These are phyloP conservation scores for Xylariaceae sp. DNA, from an alignment of 2,329 filamentous ascomycete species.

Conservation along the genomic window DNA sequence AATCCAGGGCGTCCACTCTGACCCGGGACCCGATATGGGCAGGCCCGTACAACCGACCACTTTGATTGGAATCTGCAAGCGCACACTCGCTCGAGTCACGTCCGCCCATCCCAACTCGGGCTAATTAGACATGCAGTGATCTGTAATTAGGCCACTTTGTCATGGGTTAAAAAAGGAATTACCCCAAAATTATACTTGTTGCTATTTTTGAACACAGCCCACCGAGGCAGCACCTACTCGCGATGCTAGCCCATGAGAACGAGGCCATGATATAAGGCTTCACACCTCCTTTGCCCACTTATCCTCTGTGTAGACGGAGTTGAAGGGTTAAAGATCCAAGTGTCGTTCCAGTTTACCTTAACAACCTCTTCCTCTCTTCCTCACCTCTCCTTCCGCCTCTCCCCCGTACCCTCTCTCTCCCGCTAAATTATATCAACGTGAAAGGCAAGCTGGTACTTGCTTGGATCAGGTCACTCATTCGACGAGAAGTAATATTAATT, in stretches of 20 bases:
- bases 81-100: slow-evolving; percentile 44
- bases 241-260: slow-evolving; percentile 47
- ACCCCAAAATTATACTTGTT: slow-evolving; percentile 43
- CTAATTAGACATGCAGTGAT: slow-evolving; percentile 43
- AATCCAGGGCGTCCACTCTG: slow-evolving; percentile 31
- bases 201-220: slow-evolving; percentile 50
- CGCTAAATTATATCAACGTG: slow-evolving; percentile 42
- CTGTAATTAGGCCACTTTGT: slow-evolving; percentile 43
- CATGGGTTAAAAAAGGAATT: slow-evolving; percentile 50
- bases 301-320: slow-evolving; percentile 51
- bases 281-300: slow-evolving; percentile 51
- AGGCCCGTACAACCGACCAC: slow-evolving; percentile 39
- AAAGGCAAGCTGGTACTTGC: slow-evolving; percentile 67
- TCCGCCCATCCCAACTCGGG: slow-evolving; percentile 37
- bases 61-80: slow-evolving; percentile 56
- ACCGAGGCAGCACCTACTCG: slow-evolving; percentile 39
- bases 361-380: slow-evolving; percentile 46
- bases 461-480: slow-evolving; percentile 59
- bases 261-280: slow-evolving; percentile 65
- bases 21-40: slow-evolving; percentile 36
- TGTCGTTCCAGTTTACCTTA: slow-evolving; percentile 54
- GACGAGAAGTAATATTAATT: slow-evolving; percentile 51
- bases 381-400: slow-evolving; percentile 45
- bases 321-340: slow-evolving; percentile 54
- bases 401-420: slow-evolving; percentile 43